These are phyloP conservation scores for Lepiota venenata DNA, from an alignment of 768 basidiomycete genomes.

Conservation along the genomic window DNA sequence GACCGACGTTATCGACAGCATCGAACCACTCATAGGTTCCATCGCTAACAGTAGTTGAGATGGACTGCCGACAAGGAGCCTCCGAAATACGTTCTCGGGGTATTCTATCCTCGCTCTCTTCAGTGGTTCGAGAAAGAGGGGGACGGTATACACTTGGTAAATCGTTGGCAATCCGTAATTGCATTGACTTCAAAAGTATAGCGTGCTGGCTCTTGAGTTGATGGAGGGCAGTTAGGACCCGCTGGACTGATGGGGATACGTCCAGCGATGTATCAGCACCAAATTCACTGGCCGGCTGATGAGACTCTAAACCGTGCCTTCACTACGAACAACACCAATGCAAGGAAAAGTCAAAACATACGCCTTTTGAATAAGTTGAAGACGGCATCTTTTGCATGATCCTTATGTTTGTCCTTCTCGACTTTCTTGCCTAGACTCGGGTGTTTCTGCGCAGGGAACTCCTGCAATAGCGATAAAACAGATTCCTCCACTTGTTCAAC, in stretches of 20 bases:
- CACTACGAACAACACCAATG: neutral
- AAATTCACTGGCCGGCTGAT: conserved; percentile 10
- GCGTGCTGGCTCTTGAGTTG: conserved; percentile 13
- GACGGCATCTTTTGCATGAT: conserved; percentile 27
- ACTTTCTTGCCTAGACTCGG: conserved; percentile 40
- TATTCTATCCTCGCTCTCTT: conserved; percentile 13
- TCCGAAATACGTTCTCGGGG: conserved; percentile 10
- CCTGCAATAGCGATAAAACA: conserved; percentile 39
- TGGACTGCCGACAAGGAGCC: conserved; percentile 36
- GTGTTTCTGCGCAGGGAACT: conserved; percentile 34
- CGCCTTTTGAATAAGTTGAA: conserved; percentile 66
- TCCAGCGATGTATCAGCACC: neutral
- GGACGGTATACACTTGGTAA: conserved; percentile 4
- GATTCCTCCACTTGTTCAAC: conserved; percentile 58
- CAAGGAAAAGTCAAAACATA: conserved; percentile 22
- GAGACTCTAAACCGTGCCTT: conserved; percentile 13
- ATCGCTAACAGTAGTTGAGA: conserved; percentile 47
- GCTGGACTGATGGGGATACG: neutral
- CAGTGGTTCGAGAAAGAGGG: conserved; percentile 14
- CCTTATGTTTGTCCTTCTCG: conserved; percentile 49
- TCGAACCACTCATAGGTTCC: conserved; percentile 73
- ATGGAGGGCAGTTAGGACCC: conserved; percentile 4
- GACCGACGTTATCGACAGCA: conserved; percentile 62
- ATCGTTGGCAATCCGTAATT: neutral
- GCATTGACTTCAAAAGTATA: conserved; percentile 5